A percentile compares a stretch with the other conserved stretches of the same genome.
These are phyloP conservation scores for Albugo candida DNA, from an alignment of 352 stramenopile genomes.

Conservation along the genomic window DNA sequence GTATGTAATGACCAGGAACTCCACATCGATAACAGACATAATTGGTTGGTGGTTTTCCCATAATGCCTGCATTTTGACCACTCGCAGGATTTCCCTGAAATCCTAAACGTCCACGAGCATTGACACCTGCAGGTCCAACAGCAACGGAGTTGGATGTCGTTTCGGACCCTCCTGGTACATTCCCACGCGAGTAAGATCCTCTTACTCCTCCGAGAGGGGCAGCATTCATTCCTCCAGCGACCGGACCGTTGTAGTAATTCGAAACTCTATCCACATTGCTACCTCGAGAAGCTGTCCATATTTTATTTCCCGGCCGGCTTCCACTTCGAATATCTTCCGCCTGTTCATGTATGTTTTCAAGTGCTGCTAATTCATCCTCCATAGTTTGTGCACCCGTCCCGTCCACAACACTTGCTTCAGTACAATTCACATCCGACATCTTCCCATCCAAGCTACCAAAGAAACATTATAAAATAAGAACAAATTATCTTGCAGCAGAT, in stretches of 20 bases:
- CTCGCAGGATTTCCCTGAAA: conserved; percentile 23
- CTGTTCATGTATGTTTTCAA: conserved; percentile 71
- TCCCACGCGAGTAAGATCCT: conserved; percentile 19
- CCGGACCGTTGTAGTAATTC: conserved; percentile 47
- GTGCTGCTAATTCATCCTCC: conserved; percentile 63
- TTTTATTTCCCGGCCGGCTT: conserved; percentile 64
- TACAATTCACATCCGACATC: too few species aligned
- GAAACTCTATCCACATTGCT: conserved; percentile 62
- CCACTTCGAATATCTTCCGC: conserved; percentile 53
- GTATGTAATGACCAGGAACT: conserved; percentile 71
- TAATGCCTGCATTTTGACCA: conserved; percentile 11
- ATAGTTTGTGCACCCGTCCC: conserved; percentile 46
- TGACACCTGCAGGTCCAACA: conserved; percentile 17
- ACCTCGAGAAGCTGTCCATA: conserved; percentile 47
- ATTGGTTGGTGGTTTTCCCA: conserved; percentile 51
- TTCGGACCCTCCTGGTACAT: conserved; percentile 18
- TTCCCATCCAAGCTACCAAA: too few species aligned
- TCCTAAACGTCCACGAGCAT: conserved; percentile 14
- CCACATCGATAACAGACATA: conserved; percentile 77
- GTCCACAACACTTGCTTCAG: not conserved
- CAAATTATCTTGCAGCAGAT: too few species aligned
- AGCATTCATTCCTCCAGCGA: conserved; percentile 9
- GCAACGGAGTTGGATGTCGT: conserved; percentile 4
- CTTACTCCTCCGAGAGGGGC: conserved; percentile 10
- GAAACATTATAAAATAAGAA: too few species aligned